Evolutionary conservation across 805 yeast genomes (phyloP).

Genomic region (Myxozyma mucilagina): DNA sequence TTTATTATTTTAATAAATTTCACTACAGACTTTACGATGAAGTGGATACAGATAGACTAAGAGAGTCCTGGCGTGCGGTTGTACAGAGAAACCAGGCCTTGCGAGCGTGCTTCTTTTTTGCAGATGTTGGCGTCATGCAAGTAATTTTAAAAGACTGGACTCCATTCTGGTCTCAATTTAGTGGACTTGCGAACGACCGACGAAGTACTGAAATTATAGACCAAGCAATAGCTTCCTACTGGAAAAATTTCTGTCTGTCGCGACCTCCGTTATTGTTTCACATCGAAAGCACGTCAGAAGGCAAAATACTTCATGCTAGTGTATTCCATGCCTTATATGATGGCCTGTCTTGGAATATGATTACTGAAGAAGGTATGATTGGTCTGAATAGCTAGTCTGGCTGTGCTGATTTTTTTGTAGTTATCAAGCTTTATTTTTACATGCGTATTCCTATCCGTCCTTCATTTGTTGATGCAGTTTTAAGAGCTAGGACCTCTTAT

Average conservation of each 20-base stretch:
- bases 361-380: constrained; percentile 27
- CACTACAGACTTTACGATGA: constrained; percentile 17
- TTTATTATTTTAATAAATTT: constrained; percentile 21
- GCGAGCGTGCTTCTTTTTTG: constrained; percentile 27
- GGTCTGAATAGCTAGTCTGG: not conserved
- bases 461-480: constrained; percentile 22
- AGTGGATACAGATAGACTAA: constrained; percentile 16
- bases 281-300: not conserved
- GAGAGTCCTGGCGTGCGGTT: constrained; percentile 11
- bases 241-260: constrained; percentile 14
- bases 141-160: constrained; percentile 27
- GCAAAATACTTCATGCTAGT: constrained; percentile 3
- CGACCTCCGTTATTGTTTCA: constrained; percentile 23
- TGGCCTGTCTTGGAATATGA: constrained; percentile 27
- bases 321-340: constrained; percentile 36
- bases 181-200: not conserved
- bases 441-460: constrained; percentile 20
- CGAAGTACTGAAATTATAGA: not conserved
- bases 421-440: constrained; percentile 13
- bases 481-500: not conserved
- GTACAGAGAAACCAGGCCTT: constrained; percentile 15
- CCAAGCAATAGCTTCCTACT: constrained; percentile 16
- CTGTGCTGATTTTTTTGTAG: not conserved
- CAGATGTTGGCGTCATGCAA: constrained; percentile 28
- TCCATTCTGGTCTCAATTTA: constrained; percentile 19